Evolutionary conservation across 2,329 filamentous ascomycete species (phyloP).

Genomic region (Knufia petricola): DNA sequence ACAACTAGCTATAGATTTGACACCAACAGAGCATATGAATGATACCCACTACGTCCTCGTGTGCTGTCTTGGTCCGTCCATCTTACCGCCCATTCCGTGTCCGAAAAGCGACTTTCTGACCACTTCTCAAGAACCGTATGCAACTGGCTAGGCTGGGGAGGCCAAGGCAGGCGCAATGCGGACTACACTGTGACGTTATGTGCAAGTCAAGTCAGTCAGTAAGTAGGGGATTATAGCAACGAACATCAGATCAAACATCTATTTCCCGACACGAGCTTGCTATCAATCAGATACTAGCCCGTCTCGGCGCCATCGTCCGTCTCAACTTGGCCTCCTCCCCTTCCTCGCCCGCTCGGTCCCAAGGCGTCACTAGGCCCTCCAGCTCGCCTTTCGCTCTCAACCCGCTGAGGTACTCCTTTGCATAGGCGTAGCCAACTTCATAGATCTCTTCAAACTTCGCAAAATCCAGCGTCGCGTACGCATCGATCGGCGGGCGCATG

Average conservation of each 20-base stretch:
- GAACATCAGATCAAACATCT: no score
- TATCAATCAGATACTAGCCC: constrained; percentile 68
- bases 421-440: constrained; percentile 75
- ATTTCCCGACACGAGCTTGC: no score
- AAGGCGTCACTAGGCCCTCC: constrained; percentile 42
- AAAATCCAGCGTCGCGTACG: constrained; percentile 91
- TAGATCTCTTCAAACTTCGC: constrained; percentile 97
- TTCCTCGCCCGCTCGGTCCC: constrained; percentile 52
- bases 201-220: no score
- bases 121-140: no score
- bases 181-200: no score
- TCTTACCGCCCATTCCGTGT: no score
- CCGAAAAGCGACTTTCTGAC: no score
- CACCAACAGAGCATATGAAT: not conserved
- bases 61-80: no score
- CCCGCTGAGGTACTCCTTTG: constrained; percentile 66
- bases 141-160: no score
- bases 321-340: constrained; percentile 70
- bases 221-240: no score
- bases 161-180: no score
- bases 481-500: constrained; percentile 89
- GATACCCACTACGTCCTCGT: not conserved
- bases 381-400: constrained; percentile 71
- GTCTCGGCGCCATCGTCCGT: constrained; percentile 67
- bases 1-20: not conserved